Conservation (phyloP, 2,329 filamentous ascomycete species). For the Sarocladiaceae sp. region DNA sequence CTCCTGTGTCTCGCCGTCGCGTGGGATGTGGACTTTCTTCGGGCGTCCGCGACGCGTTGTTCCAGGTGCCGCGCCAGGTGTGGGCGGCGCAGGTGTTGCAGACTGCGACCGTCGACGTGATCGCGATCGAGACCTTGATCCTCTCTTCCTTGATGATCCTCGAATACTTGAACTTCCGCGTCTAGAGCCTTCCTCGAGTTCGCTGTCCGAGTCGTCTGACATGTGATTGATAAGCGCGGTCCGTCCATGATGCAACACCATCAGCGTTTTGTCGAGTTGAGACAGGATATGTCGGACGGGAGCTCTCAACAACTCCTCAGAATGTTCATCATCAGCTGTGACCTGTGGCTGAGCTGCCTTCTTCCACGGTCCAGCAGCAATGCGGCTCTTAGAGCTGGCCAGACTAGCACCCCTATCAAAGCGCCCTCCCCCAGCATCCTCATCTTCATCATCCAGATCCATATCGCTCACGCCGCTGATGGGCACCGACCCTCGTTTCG, state of each 20-base stretch:
- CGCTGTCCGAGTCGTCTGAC: constrained; percentile 33
- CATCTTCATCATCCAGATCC: constrained; percentile 9
- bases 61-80: constrained; percentile 12
- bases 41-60: constrained; percentile 29
- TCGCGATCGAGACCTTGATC: not conserved
- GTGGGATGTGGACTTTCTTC: constrained; percentile 30
- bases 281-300: constrained; percentile 63
- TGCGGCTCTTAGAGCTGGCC: not conserved
- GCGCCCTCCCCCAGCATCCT: too few species aligned
- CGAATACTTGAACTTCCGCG: not conserved
- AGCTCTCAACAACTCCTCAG: constrained; percentile 59
- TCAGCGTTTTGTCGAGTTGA: constrained; percentile 63
- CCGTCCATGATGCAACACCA: constrained; percentile 62
- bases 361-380: not conserved
- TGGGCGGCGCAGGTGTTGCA: constrained; percentile 8
- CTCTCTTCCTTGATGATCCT: not conserved
- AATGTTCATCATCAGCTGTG: constrained; percentile 64
- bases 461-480: constrained; percentile 2
- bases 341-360: constrained; percentile 35
- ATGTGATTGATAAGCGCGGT: constrained; percentile 37
- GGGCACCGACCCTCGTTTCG: not conserved
- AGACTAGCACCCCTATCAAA: too few species aligned
- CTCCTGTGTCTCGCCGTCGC: constrained; percentile 37
- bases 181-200: constrained; percentile 10
- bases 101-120: not conserved